Evolutionary conservation across 2,329 filamentous ascomycete genomes (phyloP).

Genomic region (Fusarium keratoplasticum): DNA sequence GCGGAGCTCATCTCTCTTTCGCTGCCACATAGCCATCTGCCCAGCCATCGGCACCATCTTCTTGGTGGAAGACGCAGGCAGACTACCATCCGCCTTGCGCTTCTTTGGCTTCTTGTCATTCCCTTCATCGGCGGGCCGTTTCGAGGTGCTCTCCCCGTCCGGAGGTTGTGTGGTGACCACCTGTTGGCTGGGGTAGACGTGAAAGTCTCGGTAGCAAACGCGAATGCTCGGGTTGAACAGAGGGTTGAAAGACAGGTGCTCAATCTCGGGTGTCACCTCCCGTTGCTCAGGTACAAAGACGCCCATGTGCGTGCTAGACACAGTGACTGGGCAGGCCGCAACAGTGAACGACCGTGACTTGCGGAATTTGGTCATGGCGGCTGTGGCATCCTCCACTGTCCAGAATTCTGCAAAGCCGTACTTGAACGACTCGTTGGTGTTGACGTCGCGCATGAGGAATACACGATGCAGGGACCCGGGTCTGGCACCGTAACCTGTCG

Average conservation of each 20-base stretch:
- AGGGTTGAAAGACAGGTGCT: constrained; percentile 75
- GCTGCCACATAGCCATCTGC: constrained; percentile 59
- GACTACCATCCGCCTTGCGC: constrained; percentile 60
- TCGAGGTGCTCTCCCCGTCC: constrained; percentile 46
- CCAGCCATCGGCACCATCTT: constrained; percentile 56
- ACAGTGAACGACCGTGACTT: constrained; percentile 82
- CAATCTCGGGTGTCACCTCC: constrained; percentile 64
- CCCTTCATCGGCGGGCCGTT: constrained; percentile 41
- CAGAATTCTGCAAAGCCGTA: constrained; percentile 90
- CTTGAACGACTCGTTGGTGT: constrained; percentile 78
- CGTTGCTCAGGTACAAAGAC: constrained; percentile 83
- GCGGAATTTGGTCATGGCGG: constrained; percentile 77
- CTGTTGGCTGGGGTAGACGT: constrained; percentile 76
- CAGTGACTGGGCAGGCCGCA: constrained; percentile 75
- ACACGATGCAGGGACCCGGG: constrained; percentile 81
- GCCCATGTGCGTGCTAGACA: constrained; percentile 84
- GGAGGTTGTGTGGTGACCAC: constrained; percentile 66
- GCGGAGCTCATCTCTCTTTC: constrained; percentile 56
- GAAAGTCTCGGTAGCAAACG: constrained; percentile 81
- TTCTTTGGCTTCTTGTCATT: constrained; percentile 62
- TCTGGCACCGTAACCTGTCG: constrained; percentile 74
- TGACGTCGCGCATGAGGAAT: constrained; percentile 79
- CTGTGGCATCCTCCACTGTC: constrained; percentile 79
- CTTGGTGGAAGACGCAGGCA: constrained; percentile 48
- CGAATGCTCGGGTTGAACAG: constrained; percentile 75